Conservation (phyloP, 2,329 filamentous ascomycete genomes). For the Stromatinia cepivora region DNA sequence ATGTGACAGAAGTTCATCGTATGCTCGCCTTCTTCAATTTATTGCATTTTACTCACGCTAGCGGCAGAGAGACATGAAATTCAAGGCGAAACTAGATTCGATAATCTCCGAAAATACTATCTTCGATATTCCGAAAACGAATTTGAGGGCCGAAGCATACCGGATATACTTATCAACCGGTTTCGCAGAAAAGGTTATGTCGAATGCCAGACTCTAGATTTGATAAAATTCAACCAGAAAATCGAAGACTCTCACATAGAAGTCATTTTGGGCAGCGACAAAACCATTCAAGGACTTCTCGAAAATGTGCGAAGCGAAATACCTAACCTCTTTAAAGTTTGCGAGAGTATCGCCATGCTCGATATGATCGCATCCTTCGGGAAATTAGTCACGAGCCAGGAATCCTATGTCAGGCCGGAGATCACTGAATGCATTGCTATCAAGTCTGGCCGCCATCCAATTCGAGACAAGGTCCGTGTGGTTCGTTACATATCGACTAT, state of each 20-base stretch:
- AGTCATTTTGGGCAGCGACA: constrained; percentile 79
- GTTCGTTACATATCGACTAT: neutral
- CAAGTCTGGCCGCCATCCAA: constrained; percentile 66
- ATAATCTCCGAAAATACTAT: constrained; percentile 77
- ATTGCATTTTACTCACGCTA: neutral
- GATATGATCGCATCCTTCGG: constrained; percentile 83
- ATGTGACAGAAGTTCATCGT: constrained; percentile 69
- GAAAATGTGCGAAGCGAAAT: constrained; percentile 70
- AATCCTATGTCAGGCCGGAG: constrained; percentile 63
- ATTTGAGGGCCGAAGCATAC: constrained; percentile 60
- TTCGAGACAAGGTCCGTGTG: constrained; percentile 57
- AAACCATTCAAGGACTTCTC: constrained; percentile 70
- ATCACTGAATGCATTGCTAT: constrained; percentile 64
- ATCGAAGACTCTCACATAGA: constrained; percentile 82
- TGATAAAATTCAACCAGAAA: constrained; percentile 78
- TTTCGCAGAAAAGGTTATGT: constrained; percentile 71
- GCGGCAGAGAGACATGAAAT: constrained; percentile 50
- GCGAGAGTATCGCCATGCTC: constrained; percentile 80
- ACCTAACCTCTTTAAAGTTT: constrained; percentile 75
- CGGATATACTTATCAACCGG: constrained; percentile 74
- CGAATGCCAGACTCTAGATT: constrained; percentile 82
- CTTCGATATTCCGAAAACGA: constrained; percentile 64
- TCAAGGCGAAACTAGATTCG: constrained; percentile 68
- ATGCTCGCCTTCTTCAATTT: constrained; percentile 30
- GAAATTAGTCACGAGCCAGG: constrained; percentile 64